Conservation (phyloP, 352 stramenopile species). For the Globisporangium acanthophoron region DNA sequence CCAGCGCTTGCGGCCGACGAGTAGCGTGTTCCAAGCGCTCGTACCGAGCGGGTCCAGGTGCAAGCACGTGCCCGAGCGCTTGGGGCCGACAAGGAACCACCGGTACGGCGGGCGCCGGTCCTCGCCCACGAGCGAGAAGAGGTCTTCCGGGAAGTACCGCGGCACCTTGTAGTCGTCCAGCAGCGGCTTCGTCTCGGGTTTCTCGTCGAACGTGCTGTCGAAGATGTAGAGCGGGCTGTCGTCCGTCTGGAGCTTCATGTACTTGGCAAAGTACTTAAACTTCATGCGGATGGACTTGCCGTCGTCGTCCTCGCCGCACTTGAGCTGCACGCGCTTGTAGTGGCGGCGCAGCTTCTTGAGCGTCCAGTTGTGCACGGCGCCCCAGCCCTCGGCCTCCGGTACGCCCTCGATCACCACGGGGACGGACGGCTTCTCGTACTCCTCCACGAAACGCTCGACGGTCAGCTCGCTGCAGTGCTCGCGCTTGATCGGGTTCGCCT, state of each 20-base stretch:
- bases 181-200: constrained; percentile 70
- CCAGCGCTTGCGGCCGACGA: constrained; percentile 94
- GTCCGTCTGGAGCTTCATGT: constrained; percentile 72
- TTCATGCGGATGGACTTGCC: constrained; percentile 77
- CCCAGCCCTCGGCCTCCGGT: constrained; percentile 72
- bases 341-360: constrained; percentile 70
- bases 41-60: constrained; percentile 95
- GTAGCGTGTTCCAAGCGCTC: constrained; percentile 95
- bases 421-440: constrained; percentile 72
- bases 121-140: constrained; percentile 82
- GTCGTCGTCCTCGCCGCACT: constrained; percentile 79
- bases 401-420: constrained; percentile 85
- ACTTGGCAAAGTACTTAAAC: constrained; percentile 78
- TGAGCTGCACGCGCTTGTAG: constrained; percentile 76
- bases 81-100: constrained; percentile 94
- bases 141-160: constrained; percentile 76
- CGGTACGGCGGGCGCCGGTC: constrained; percentile 91
- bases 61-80: constrained; percentile 90
- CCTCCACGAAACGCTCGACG: constrained; percentile 76
- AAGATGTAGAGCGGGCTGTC: constrained; percentile 97
- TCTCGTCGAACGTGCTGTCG: constrained; percentile 91
- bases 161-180: constrained; percentile 75
- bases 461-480: constrained; percentile 73
- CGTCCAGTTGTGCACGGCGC: constrained; percentile 63
- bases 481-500: constrained; percentile 57